A percentile compares a stretch with the other conserved stretches of the same genome.
These are phyloP conservation scores for Ophiostoma angusticollis DNA, from an alignment of 2,329 filamentous ascomycete genomes.

Conservation along the genomic window DNA sequence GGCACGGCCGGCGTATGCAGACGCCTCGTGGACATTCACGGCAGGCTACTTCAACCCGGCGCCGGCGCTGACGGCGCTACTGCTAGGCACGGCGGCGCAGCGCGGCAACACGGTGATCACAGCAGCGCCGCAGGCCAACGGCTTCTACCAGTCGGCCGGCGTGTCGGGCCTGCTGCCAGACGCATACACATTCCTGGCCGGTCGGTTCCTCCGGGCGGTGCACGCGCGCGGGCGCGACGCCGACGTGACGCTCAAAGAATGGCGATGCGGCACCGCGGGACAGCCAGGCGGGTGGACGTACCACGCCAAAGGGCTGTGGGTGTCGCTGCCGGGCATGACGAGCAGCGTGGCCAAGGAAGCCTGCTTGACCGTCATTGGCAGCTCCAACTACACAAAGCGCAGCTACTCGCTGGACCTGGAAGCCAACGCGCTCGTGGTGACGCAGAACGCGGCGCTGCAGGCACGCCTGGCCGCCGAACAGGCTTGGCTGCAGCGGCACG, in stretches of 20 bases:
- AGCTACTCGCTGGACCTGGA: slow-evolving; percentile 90
- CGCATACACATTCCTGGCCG: slow-evolving; percentile 81
- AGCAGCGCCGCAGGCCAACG: slow-evolving; percentile 85
- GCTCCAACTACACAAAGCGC: slow-evolving; percentile 89
- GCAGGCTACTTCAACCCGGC: slow-evolving; percentile 98
- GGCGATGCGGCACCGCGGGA: slow-evolving; percentile 70
- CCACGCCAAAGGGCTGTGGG: slow-evolving; percentile 92
- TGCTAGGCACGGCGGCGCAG: slow-evolving; percentile 57
- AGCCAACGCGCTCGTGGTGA: slow-evolving; percentile 76
- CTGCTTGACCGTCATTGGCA: slow-evolving; percentile 66
- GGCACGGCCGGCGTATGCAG: slow-evolving; percentile 46
- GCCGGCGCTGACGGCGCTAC: slow-evolving; percentile 63
- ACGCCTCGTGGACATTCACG: slow-evolving; percentile 86
- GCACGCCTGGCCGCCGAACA: slow-evolving; percentile 66
- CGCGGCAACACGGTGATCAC: slow-evolving; percentile 72
- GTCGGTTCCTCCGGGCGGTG: slow-evolving; percentile 58
- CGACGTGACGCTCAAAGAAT: slow-evolving; percentile 68
- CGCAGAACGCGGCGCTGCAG: slow-evolving; percentile 59
- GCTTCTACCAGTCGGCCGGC: slow-evolving; percentile 80
- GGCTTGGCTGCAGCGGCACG: slow-evolving; percentile 63
- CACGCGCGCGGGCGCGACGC: slow-evolving; percentile 33
- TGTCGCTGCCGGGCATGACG: slow-evolving; percentile 58
- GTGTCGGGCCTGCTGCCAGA: slow-evolving; percentile 82
- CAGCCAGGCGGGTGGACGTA: slow-evolving; percentile 88
- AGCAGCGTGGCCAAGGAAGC: slow-evolving; percentile 41